Percentiles rank a stretch among this genome's conserved stretches.
Conservation (phyloP, 108 stramenopile genomes). For the Nitzschia sp. region DNA sequence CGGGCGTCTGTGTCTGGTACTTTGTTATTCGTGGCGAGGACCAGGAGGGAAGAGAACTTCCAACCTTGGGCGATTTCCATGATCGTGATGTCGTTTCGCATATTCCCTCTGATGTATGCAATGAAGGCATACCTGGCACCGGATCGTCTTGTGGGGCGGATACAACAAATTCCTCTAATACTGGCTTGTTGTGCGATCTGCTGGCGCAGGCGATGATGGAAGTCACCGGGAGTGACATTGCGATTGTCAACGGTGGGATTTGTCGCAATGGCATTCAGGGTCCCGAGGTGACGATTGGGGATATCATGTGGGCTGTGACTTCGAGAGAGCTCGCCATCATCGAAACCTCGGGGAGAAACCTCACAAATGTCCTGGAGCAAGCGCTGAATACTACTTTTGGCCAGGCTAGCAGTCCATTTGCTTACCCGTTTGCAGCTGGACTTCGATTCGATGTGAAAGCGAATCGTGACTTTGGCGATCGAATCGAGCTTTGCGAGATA, state of each 20-base stretch:
- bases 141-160: too few relatives aligned
- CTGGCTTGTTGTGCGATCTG: slow-evolving; percentile 47
- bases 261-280: slow-evolving; percentile 32
- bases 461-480: slow-evolving; percentile 24
- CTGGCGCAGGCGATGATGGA: slow-evolving; percentile 50
- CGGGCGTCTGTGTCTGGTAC: too few relatives aligned
- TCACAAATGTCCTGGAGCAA: slow-evolving; percentile 45
- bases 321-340: slow-evolving; percentile 37
- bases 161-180: slow-evolving; percentile 9
- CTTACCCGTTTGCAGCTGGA: slow-evolving; percentile 61
- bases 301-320: slow-evolving; percentile 34
- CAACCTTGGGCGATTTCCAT: too few relatives aligned
- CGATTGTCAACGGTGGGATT: slow-evolving; percentile 50
- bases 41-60: too few relatives aligned
- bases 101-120: slow-evolving; percentile 18
- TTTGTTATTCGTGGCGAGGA: too few relatives aligned
- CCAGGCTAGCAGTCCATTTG: slow-evolving; percentile 4
- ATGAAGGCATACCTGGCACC: slow-evolving; percentile 14
- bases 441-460: slow-evolving; percentile 54
- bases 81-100: slow-evolving; percentile 5
- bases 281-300: slow-evolving; percentile 27
- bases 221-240: slow-evolving; percentile 35
- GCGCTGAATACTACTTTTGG: slow-evolving; percentile 35
- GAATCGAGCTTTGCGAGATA: slow-evolving; percentile 30
- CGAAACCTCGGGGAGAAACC: slow-evolving; percentile 40